phyloP scores from a whole-genome alignment of 1,284 basidiomycete species.

The Ceratobasidium sp. region DNA sequence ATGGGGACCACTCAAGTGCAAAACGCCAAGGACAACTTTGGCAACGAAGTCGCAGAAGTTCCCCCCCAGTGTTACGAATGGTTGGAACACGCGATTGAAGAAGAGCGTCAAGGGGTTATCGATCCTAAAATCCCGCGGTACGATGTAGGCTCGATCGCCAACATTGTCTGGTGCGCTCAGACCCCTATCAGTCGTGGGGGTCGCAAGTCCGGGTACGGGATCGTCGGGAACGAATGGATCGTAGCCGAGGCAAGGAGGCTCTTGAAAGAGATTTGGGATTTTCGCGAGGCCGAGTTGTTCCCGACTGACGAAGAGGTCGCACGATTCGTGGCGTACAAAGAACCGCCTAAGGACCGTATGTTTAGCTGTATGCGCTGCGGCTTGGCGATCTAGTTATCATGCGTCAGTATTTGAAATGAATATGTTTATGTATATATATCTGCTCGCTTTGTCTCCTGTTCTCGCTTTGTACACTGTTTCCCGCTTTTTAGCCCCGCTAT shows the following conservation, averaged over 20 bases:
- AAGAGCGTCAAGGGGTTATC: background rate
- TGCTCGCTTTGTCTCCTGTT: background rate
- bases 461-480: background rate
- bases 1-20: background rate
- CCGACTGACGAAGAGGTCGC: background rate
- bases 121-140: background rate
- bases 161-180: conserved; percentile 11
- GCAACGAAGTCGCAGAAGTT: background rate
- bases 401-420: background rate
- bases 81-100: background rate
- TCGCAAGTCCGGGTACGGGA: conserved; percentile 3
- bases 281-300: background rate
- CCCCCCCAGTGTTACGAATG: background rate
- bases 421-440: background rate
- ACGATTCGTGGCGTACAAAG: background rate
- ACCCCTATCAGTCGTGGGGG: conserved; percentile 12
- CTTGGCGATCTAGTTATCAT: background rate
- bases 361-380: conserved; percentile 1
- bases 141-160: background rate
- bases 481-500: background rate
- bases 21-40: background rate
- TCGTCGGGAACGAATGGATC: conserved; percentile 14
- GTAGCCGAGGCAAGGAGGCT: conserved; percentile 8
- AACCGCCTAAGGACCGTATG: background rate
- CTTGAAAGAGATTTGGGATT: background rate